Conservation (phyloP, 306 rosid species). For the Trifolium subterraneum region DNA sequence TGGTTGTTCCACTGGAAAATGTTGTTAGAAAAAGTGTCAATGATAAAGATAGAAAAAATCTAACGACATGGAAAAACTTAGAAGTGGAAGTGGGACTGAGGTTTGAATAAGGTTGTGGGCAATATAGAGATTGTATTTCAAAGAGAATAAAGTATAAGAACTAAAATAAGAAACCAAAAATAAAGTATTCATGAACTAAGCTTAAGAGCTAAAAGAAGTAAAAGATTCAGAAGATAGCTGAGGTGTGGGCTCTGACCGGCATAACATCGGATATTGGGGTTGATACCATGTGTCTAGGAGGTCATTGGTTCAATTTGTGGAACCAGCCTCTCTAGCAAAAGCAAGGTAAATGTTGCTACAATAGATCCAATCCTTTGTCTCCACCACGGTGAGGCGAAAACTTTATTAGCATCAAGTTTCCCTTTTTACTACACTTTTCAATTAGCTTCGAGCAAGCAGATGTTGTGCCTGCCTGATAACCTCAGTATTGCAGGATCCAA, state of each 20-base stretch:
- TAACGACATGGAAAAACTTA: too few relatives aligned
- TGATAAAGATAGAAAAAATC: not conserved
- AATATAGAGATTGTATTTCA: not conserved
- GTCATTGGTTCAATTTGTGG: not conserved
- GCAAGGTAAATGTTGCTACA: not conserved
- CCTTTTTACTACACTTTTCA: not conserved
- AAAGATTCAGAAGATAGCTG: not conserved
- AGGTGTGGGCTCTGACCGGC: not conserved
- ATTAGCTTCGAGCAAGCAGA: not conserved
- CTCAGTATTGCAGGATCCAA: not conserved
- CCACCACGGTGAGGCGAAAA: not conserved
- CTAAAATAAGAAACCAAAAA: not conserved
- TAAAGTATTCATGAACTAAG: not conserved
- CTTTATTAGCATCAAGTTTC: not conserved
- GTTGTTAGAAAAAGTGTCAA: not conserved
- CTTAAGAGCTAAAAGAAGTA: not conserved
- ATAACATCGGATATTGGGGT: not conserved
- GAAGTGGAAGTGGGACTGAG: not conserved
- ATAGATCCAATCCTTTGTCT: not conserved
- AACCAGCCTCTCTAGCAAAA: slow-evolving; percentile 6
- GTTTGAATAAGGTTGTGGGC: not conserved
- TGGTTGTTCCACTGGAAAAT: not conserved
- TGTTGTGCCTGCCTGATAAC: not conserved
- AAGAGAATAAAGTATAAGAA: not conserved
- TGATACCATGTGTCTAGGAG: not conserved